These are phyloP conservation scores for Pseudocercospora fijiensis DNA, from an alignment of 2,329 filamentous ascomycete species.

Conservation along the genomic window DNA sequence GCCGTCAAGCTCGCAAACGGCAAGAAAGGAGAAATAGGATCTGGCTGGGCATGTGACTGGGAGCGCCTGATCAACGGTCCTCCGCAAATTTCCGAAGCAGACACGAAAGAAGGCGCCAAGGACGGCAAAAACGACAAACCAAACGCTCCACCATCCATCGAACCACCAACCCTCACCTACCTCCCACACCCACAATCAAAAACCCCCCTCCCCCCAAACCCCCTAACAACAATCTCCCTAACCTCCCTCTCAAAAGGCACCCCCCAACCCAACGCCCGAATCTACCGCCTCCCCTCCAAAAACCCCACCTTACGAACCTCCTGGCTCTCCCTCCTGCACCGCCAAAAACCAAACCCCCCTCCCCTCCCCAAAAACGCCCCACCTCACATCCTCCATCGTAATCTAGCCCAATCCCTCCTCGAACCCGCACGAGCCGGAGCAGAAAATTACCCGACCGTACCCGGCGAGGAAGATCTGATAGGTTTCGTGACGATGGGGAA, in stretches of 20 bases:
- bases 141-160: neutral
- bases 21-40: constrained; percentile 77
- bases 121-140: neutral
- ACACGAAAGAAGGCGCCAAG: neutral
- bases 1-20: constrained; percentile 71
- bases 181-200: constrained; percentile 1
- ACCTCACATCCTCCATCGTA: constrained; percentile 46
- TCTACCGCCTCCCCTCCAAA: constrained; percentile 75
- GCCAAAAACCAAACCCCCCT: constrained; percentile 27
- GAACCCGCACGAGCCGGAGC: constrained; percentile 44
- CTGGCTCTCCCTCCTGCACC: constrained; percentile 62
- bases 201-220: constrained; percentile 34
- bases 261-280: constrained; percentile 68
- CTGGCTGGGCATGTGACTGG: constrained; percentile 82
- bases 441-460: constrained; percentile 61
- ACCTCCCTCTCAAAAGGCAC: constrained; percentile 68
- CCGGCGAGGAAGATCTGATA: constrained; percentile 71
- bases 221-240: constrained; percentile 63
- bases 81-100: neutral
- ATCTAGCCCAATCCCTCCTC: constrained; percentile 44
- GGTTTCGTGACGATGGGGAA: constrained; percentile 89
- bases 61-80: constrained; percentile 58
- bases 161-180: constrained; percentile 5
- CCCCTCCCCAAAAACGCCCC: constrained; percentile 38
- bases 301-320: constrained; percentile 57